Evolutionary conservation across 129 eudicot genomes (phyloP).

Genomic region (Pulicaria dysenterica): DNA sequence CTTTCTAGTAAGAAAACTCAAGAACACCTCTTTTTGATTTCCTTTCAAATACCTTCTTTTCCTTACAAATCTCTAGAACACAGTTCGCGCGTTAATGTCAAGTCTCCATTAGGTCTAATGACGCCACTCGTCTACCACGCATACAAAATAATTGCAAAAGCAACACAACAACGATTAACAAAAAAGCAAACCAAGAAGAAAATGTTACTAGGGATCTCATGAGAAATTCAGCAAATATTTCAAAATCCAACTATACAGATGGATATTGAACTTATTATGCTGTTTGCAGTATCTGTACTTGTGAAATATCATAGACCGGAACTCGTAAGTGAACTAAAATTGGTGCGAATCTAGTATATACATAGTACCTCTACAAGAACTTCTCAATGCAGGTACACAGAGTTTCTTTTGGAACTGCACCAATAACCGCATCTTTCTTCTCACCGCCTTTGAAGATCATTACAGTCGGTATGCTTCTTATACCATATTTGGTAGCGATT

Average conservation of each 20-base stretch:
- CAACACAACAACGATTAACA: neutral
- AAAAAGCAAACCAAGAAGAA: slow-evolving; percentile 14
- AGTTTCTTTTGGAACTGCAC: slow-evolving; percentile 87
- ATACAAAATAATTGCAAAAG: neutral
- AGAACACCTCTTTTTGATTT: too few species aligned
- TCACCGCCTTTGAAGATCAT: slow-evolving; percentile 83
- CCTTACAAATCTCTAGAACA: too few species aligned
- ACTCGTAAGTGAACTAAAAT: slow-evolving; percentile 22
- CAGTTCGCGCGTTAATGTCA: too few species aligned
- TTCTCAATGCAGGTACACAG: slow-evolving; percentile 70
- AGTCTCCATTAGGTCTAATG: too few species aligned
- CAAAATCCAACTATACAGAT: slow-evolving; percentile 56
- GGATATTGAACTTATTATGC: slow-evolving; percentile 37
- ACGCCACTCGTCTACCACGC: too few species aligned
- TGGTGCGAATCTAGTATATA: slow-evolving; percentile 29
- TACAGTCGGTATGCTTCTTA: slow-evolving; percentile 94
- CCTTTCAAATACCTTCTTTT: too few species aligned
- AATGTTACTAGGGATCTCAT: slow-evolving; percentile 1
- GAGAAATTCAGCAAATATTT: slow-evolving; percentile 23
- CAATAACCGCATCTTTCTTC: slow-evolving; percentile 91
- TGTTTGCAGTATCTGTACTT: slow-evolving; percentile 31
- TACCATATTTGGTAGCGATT: slow-evolving; percentile 73
- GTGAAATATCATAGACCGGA: slow-evolving; percentile 28
- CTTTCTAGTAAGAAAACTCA: too few species aligned
- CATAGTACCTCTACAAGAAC: slow-evolving; percentile 57